A percentile compares a stretch with the other conserved stretches of the same genome.
Evolutionary conservation across 73 alveolate species (phyloP).

Genomic region (Paramecium sonneborni): DNA sequence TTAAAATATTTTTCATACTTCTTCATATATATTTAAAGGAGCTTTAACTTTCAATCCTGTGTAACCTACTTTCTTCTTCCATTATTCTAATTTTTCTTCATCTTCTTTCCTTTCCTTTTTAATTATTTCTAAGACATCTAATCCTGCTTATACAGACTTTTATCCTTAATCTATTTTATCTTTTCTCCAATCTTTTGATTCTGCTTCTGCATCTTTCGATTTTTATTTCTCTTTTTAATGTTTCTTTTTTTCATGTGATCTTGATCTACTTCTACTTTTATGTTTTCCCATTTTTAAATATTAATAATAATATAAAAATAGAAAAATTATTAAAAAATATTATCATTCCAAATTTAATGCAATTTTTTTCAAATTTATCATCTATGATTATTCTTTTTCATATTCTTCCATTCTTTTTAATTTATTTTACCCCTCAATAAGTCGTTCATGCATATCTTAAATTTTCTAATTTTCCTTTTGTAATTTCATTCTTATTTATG

Average conservation of each 20-base stretch:
- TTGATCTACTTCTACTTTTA: conserved; percentile 27
- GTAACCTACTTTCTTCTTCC: conserved; percentile 48
- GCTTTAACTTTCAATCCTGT: conserved; percentile 33
- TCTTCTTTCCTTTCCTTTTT: conserved; percentile 52
- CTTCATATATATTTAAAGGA: conserved; percentile 39
- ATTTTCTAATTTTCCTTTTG: not conserved
- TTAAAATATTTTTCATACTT: not conserved
- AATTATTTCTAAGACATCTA: conserved; percentile 41
- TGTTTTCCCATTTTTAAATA: conserved; percentile 19
- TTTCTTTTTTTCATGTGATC: not conserved
- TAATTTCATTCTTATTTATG: not conserved
- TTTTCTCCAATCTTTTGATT: conserved; percentile 42
- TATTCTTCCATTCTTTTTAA: conserved; percentile 22
- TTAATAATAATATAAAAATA: not conserved
- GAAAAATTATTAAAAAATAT: not conserved
- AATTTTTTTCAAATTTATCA: not conserved
- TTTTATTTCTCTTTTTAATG: not conserved
- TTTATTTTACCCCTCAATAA: not conserved
- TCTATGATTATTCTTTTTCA: not conserved
- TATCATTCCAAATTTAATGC: not conserved
- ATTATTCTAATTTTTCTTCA: conserved; percentile 42
- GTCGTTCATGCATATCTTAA: not conserved
- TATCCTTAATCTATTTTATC: conserved; percentile 1
- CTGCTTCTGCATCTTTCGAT: not conserved
- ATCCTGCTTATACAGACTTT: conserved; percentile 22